Conservation (phyloP, 2,329 filamentous ascomycete genomes). For the Cladosporium sp. region DNA sequence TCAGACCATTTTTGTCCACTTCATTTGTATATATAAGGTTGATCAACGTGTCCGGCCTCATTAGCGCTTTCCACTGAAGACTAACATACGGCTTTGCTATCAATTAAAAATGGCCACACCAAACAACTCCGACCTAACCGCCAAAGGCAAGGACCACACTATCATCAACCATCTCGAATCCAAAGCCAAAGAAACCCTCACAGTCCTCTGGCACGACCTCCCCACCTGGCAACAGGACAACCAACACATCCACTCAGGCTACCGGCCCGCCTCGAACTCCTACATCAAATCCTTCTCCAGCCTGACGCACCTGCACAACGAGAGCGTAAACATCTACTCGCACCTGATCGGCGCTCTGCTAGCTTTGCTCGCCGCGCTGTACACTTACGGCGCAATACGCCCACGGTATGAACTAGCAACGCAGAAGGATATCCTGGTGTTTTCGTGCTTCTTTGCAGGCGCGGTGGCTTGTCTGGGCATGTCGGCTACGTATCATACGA, state of each 20-base stretch:
- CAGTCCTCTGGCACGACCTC: conserved; percentile 45
- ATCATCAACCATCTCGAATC: background rate
- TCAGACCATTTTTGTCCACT: conserved; percentile 1
- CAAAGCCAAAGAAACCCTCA: conserved; percentile 22
- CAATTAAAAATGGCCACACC: background rate
- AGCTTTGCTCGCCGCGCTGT: conserved; percentile 49
- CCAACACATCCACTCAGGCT: conserved; percentile 63
- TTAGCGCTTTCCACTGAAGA: background rate
- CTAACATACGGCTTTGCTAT: background rate
- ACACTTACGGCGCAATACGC: conserved; percentile 55
- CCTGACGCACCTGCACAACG: conserved; percentile 62
- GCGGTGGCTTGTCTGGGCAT: conserved; percentile 44
- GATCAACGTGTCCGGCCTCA: no score
- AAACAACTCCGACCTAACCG: background rate
- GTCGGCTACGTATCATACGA: conserved; percentile 70
- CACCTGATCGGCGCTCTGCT: conserved; percentile 64
- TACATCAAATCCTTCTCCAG: conserved; percentile 56
- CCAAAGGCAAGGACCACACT: background rate
- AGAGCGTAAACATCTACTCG: conserved; percentile 68
- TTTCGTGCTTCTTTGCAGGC: conserved; percentile 74
- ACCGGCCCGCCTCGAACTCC: conserved; percentile 60
- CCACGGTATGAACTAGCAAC: conserved; percentile 64
- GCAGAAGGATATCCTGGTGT: conserved; percentile 62
- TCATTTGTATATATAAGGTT: background rate
- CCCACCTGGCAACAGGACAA: conserved; percentile 56